A percentile compares a stretch with the other conserved stretches of the same genome.
Evolutionary conservation across 305 asterid genomes (phyloP).

Genomic region (Fraxinus platypoda): DNA sequence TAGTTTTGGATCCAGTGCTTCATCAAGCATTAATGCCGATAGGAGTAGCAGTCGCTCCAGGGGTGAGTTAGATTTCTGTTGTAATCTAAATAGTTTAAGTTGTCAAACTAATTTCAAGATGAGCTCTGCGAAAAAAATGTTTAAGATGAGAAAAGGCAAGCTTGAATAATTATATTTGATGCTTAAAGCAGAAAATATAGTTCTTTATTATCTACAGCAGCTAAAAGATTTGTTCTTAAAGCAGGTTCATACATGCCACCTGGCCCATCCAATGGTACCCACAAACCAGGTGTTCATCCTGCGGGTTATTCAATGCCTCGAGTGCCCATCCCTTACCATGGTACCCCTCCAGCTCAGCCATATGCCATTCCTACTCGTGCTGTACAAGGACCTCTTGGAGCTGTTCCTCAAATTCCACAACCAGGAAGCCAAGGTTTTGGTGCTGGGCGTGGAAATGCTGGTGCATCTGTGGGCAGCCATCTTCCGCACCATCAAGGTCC

Average conservation of each 20-base stretch:
- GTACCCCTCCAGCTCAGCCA: slow-evolving; percentile 87
- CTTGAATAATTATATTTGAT: not conserved
- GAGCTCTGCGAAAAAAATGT: not conserved
- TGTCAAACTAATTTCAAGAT: not conserved
- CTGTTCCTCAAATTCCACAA: slow-evolving; percentile 88
- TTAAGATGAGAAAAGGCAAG: not conserved
- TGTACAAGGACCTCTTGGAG: slow-evolving; percentile 95
- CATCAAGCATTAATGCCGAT: slow-evolving; percentile 62
- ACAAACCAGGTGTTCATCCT: slow-evolving; percentile 80
- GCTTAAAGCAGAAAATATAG: not conserved
- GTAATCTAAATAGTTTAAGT: not conserved
- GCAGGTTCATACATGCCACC: slow-evolving; percentile 86
- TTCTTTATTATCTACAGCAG: slow-evolving; percentile 9
- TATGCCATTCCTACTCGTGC: slow-evolving; percentile 97
- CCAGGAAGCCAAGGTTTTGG: slow-evolving; percentile 94
- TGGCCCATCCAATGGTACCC: slow-evolving; percentile 82
- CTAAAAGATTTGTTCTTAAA: slow-evolving; percentile 22
- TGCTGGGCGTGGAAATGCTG: slow-evolving; percentile 85
- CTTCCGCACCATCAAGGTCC: slow-evolving; percentile 86
- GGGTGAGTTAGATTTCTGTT: slow-evolving; percentile 45
- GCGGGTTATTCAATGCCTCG: slow-evolving; percentile 86
- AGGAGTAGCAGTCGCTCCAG: slow-evolving; percentile 86
- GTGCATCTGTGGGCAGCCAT: slow-evolving; percentile 93
- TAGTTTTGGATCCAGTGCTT: slow-evolving; percentile 59
- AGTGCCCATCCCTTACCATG: slow-evolving; percentile 81